Percentiles rank a stretch among this genome's conserved stretches.
phyloP scores from a whole-genome alignment of 352 stramenopile genomes.

The Phytopythium aichiense region DNA sequence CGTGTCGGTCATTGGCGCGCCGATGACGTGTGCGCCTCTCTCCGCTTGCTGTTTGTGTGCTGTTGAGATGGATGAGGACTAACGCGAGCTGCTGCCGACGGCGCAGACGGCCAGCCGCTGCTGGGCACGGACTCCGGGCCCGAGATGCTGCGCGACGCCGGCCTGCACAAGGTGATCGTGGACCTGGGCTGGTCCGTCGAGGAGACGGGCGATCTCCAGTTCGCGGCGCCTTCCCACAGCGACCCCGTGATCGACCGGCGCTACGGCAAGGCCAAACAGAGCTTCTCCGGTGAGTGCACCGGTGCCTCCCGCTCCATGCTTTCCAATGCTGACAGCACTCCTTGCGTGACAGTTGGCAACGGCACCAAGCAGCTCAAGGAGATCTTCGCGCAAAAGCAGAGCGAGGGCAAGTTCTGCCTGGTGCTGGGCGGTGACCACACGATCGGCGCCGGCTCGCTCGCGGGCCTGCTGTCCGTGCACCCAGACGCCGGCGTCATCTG shows the following conservation, averaged over 20 bases:
- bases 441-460: slow-evolving; percentile 91
- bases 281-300: slow-evolving; percentile 46
- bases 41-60: neutral
- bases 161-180: slow-evolving; percentile 74
- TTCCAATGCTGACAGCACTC: neutral
- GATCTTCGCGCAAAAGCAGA: slow-evolving; percentile 83
- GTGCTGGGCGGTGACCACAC: slow-evolving; percentile 96
- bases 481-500: slow-evolving; percentile 95
- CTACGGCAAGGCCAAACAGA: slow-evolving; percentile 75
- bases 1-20: slow-evolving; percentile 78
- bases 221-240: slow-evolving; percentile 36
- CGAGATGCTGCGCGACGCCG: slow-evolving; percentile 66
- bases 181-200: slow-evolving; percentile 83
- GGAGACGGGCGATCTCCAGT: slow-evolving; percentile 79
- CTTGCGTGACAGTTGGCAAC: slow-evolving; percentile 68
- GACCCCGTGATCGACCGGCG: slow-evolving; percentile 66
- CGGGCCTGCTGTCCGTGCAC: slow-evolving; percentile 87
- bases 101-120: slow-evolving; percentile 72
- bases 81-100: neutral
- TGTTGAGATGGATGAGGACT: slow-evolving; percentile 3
- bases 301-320: neutral
- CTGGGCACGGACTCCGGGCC: slow-evolving; percentile 75
- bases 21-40: slow-evolving; percentile 72
- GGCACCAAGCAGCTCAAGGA: slow-evolving; percentile 75
- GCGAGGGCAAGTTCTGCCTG: slow-evolving; percentile 92